Evolutionary conservation across 495 filamentous ascomycete genomes (phyloP), one percentile per base, ranked within the genome.

Genomic region (Neurospora discreta): DNA sequence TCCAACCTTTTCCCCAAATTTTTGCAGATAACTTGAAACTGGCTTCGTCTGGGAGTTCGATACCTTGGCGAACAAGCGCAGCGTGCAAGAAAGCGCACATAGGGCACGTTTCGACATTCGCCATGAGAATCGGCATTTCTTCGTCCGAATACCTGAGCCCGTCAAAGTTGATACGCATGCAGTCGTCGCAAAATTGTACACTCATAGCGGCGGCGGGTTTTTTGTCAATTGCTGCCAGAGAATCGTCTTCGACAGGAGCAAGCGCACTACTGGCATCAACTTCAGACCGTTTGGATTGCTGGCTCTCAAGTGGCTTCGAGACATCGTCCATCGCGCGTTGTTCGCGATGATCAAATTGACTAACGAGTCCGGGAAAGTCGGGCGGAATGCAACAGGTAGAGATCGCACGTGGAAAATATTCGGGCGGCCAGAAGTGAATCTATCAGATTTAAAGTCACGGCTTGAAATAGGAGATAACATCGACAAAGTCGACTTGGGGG

Each of bases 61-160:
- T 0, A 5, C 44, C 44, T 52, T 1, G 46, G 20, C 46, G 46
- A 58, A 58, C 23, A 44, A 20, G 5, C 2, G 18, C n/a, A 26
- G 46, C 46, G 5, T 26, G 20, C 11, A 58, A 30, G 1, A 58
- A 58, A 0, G 46, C 4, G 5, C 46, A 58, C 46, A 58, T 30
- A 58, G 46, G 46, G 26, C 46, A 58, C 5, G 5, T 58, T 1
- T 26, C 5, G 46, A 23, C 5, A 15, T 58, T 58, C 0, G 10
- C 46, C 10, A 23, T 15, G n/a, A 3, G 44, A 52, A 23, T 20
- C 44, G n/a, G 2, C 18, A n/a, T 3, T 9, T 18, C 5, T 16
- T 18, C 15, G 6, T 1, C 2, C 5, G 5, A 1, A 42, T 1
- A 13, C 0, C 11, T 1, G 15, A 18, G 1, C 6, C 1, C 18